phyloP scores from a whole-genome alignment of 805 yeast genomes.

The Yamadazyma laniorum region DNA sequence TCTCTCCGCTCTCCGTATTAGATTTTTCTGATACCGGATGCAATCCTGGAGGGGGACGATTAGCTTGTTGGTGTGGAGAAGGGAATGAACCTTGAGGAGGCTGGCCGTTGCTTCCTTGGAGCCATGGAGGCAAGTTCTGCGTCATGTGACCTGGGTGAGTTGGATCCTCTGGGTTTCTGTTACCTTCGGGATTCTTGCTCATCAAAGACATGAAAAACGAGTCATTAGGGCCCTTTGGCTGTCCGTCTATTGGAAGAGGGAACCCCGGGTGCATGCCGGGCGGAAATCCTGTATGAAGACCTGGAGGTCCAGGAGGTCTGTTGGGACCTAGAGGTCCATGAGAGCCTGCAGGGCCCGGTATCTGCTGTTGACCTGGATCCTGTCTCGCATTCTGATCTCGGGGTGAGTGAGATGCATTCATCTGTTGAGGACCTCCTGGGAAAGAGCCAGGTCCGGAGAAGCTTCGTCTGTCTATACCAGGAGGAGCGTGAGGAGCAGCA shows the following conservation, averaged over 20 bases:
- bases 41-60: conserved; percentile 8
- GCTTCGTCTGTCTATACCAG: conserved; percentile 1
- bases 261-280: conserved; percentile 7
- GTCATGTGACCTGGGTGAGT: conserved; percentile 2
- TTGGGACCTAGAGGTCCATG: conserved; percentile 14
- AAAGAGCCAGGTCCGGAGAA: background rate
- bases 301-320: conserved; percentile 10
- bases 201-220: conserved; percentile 48
- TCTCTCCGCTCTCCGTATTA: background rate
- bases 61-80: background rate
- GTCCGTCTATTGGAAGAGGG: background rate
- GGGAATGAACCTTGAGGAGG: conserved; percentile 1
- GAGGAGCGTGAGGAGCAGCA: conserved; percentile 2
- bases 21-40: conserved; percentile 1
- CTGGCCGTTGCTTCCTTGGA: conserved; percentile 10
- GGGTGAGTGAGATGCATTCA: background rate
- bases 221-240: conserved; percentile 26
- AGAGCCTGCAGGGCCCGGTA: background rate
- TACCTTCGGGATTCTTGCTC: conserved; percentile 15
- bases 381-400: background rate
- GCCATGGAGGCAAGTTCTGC: conserved; percentile 27
- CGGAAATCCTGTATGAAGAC: conserved; percentile 9
- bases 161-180: background rate
- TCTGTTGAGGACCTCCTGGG: background rate
- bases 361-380: conserved; percentile 6